phyloP scores from a whole-genome alignment of 116 monocot genomes.

The Phalaenopsis hybrid region DNA sequence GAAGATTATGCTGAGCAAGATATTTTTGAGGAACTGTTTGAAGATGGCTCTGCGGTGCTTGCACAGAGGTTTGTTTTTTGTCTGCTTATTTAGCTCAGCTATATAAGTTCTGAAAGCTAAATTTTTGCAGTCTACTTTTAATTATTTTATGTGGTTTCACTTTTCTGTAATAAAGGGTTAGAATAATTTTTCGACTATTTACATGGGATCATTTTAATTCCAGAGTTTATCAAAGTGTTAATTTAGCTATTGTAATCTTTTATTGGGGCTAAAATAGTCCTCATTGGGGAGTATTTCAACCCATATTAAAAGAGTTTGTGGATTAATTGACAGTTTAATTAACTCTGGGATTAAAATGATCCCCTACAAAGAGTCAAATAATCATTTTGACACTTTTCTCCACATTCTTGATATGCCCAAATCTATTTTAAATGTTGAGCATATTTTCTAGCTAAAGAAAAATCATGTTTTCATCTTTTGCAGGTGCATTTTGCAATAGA shows the following conservation, averaged over 20 bases:
- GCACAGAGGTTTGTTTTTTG: slow-evolving; percentile 24
- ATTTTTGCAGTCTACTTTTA: neutral
- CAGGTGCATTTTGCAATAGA: neutral
- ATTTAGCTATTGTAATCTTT: too few species aligned
- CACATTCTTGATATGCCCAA: neutral
- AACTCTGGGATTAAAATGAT: too few species aligned
- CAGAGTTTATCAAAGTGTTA: too few species aligned
- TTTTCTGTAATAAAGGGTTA: too few species aligned
- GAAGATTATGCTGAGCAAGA: slow-evolving; percentile 29
- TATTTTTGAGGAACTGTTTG: slow-evolving; percentile 48
- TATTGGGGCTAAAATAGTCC: too few species aligned
- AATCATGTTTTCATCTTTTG: neutral
- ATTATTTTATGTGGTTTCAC: neutral
- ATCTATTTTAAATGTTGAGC: neutral
- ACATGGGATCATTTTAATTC: too few species aligned
- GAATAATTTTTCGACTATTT: too few species aligned
- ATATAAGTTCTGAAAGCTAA: neutral
- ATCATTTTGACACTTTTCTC: neutral
- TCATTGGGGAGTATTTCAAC: too few species aligned
- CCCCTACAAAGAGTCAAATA: too few species aligned
- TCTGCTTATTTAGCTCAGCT: neutral
- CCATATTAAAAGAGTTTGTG: too few species aligned
- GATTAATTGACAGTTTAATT: too few species aligned
- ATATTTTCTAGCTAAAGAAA: neutral
- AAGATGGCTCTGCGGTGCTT: slow-evolving; percentile 50